Conservation (phyloP, 2,329 filamentous ascomycete species). For the Dactylella cylindrospora region DNA sequence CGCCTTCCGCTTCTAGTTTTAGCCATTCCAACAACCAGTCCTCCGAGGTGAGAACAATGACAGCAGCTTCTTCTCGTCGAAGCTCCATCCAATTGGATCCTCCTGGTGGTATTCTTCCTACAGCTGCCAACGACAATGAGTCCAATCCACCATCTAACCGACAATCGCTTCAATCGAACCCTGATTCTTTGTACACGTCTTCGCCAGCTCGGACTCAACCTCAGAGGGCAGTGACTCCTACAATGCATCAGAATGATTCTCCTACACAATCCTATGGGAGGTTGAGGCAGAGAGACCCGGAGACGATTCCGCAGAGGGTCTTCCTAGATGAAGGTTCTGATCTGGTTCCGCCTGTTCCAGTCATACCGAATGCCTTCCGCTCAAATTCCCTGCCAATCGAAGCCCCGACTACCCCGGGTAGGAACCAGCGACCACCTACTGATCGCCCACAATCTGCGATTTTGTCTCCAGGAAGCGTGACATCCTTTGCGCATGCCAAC, state of each 20-base stretch:
- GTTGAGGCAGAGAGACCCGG: constrained; percentile 23
- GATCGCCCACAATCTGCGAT: constrained; percentile 39
- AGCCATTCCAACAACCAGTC: too few relatives aligned
- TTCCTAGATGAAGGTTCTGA: constrained; percentile 21
- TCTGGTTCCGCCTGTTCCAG: constrained; percentile 28
- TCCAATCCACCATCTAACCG: constrained; percentile 5
- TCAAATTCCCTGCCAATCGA: constrained; percentile 36
- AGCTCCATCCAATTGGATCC: constrained; percentile 40
- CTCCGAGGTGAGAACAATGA: constrained; percentile 10
- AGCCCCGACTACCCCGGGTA: constrained; percentile 11
- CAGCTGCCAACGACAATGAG: constrained; percentile 16
- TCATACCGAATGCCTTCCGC: constrained; percentile 30
- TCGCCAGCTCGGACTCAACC: constrained; percentile 1
- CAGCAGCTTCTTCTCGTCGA: constrained; percentile 24
- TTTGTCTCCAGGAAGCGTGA: constrained; percentile 6
- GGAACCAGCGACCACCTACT: constrained; percentile 28
- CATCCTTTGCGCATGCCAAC: constrained; percentile 13
- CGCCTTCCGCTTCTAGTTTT: too few relatives aligned
- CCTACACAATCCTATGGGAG: constrained; percentile 2
- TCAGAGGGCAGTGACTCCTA: constrained; percentile 9
- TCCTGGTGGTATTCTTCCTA: constrained; percentile 26
- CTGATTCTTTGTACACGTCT: constrained; percentile 14
- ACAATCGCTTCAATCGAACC: constrained; percentile 5
- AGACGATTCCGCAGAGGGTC: constrained; percentile 30
- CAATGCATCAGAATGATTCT: constrained; percentile 3